Conservation (phyloP, 2,329 filamentous ascomycete species). For the Nemania sp. region DNA sequence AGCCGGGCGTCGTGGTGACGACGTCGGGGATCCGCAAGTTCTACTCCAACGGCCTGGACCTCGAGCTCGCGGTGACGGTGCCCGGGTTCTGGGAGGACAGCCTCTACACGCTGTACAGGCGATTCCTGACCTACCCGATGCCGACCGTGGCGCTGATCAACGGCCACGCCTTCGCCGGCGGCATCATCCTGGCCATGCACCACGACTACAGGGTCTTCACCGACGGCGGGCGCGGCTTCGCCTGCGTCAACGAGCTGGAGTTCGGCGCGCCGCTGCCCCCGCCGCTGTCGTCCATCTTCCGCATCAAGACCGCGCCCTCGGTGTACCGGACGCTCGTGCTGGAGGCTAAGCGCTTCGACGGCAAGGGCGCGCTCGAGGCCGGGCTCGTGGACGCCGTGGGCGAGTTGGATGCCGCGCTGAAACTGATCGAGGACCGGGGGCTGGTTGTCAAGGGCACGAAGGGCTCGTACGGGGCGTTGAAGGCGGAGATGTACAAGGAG, state of each 20-base stretch:
- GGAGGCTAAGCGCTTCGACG: constrained; percentile 72
- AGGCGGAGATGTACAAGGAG: constrained; percentile 76
- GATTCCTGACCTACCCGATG: constrained; percentile 76
- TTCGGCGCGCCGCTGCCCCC: constrained; percentile 77
- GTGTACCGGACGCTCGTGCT: constrained; percentile 69
- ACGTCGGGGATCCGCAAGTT: constrained; percentile 78
- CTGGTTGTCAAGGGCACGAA: constrained; percentile 65
- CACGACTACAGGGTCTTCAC: constrained; percentile 82
- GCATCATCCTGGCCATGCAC: constrained; percentile 80
- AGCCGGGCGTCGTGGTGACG: constrained; percentile 75
- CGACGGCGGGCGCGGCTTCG: constrained; percentile 60
- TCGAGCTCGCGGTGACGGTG: constrained; percentile 65
- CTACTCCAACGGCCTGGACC: constrained; percentile 82
- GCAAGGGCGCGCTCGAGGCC: constrained; percentile 63
- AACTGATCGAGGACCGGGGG: constrained; percentile 61
- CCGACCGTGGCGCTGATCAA: constrained; percentile 80
- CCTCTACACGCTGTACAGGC: constrained; percentile 67
- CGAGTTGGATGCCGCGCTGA: constrained; percentile 61
- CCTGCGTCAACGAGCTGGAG: constrained; percentile 81
- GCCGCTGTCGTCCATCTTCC: constrained; percentile 75
- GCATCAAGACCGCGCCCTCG: constrained; percentile 64
- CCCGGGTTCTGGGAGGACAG: constrained; percentile 64
- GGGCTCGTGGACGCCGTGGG: constrained; percentile 70
- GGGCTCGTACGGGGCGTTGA: constrained; percentile 72
- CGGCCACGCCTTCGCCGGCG: constrained; percentile 80